Evolutionary conservation across 2,329 filamentous ascomycete species (phyloP), one percentile per base, ranked within the genome.

Genomic region (Rachicladosporium sp.): DNA sequence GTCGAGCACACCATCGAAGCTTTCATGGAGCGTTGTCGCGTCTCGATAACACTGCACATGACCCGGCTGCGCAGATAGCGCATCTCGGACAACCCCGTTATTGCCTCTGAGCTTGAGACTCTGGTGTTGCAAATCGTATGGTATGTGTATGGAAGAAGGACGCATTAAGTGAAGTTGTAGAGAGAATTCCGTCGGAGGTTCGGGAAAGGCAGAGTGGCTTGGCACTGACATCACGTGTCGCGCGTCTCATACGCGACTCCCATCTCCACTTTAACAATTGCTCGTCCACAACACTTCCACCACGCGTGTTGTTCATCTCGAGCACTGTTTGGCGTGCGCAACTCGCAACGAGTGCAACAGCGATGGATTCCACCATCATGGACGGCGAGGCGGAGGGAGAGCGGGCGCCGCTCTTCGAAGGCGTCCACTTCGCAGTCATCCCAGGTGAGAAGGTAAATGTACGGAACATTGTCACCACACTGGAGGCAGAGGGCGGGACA

Each of bases 341-440:
- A n/a, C 6, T 10, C n/a, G 23, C 23, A 6, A 27, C 23, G 8
- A 4, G 6, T 27, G 23, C 8, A 27, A 27, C 23, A 15, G 31
- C 12, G 30, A 38, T 11, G 31, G 30, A 29, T 7, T 13, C 11
- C 12, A n/a, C 12, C 6, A 11, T 29, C 9, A 13, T 31, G 4
- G 31, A 11, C 31, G 37, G 12, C 12, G 35, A 37, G 40, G 40
- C 33, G 15, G 35, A 35, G 31, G 33, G 33, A 30, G 36, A 38
- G 10, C 40, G 39, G 10, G 19, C 10, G 29, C 31, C 29, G 10
- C 31, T 68, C 2, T 69, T 69, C 38, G 48, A 53, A 12, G 59
- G 57, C 15, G 50, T 62, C 15, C 52, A 43, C 31, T 66, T 68
- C 46, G 62, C 62, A 10, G 57, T 68, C 35, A 63, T 68, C n/a